These are phyloP conservation scores for Gracilaria domingensis DNA, from an alignment of 23 red algal genomes.

Conservation along the genomic window DNA sequence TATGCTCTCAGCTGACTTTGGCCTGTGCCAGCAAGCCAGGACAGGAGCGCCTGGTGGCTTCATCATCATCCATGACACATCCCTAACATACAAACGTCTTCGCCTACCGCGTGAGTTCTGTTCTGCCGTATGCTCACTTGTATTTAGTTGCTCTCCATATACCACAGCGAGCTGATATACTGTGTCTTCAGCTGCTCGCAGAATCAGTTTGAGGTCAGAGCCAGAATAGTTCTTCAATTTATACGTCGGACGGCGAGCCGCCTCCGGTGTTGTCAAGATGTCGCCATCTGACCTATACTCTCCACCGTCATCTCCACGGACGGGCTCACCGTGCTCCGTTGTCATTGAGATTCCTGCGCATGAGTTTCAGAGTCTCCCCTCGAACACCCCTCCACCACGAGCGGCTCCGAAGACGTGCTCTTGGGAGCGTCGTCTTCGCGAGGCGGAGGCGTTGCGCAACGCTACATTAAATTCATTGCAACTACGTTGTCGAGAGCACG, in stretches of 20 bases:
- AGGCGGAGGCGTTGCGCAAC: constrained; percentile 40
- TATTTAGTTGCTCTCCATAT: background rate
- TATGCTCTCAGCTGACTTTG: constrained; percentile 10
- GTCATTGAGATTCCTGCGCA: constrained; percentile 51
- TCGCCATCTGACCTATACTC: background rate
- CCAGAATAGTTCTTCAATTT: background rate
- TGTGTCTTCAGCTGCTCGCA: background rate
- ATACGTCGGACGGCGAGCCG: constrained; percentile 41
- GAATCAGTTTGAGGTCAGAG: background rate
- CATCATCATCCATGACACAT: background rate
- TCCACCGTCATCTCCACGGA: constrained; percentile 34
- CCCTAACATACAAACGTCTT: background rate
- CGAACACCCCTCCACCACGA: constrained; percentile 39
- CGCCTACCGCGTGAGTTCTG: background rate
- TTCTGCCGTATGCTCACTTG: background rate
- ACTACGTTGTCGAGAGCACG: constrained; percentile 44
- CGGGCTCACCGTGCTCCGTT: constrained; percentile 22
- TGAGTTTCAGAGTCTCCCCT: constrained; percentile 46
- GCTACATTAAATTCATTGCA: constrained; percentile 48
- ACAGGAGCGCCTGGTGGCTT: background rate
- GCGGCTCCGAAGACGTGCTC: constrained; percentile 6
- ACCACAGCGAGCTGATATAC: background rate
- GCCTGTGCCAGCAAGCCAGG: background rate
- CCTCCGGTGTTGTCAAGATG: constrained; percentile 49
- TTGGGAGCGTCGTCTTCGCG: constrained; percentile 35